A percentile compares a stretch with the other conserved stretches of the same genome.
These are phyloP conservation scores for Camellia japonica DNA, from an alignment of 148 eudicot species.

Conservation along the genomic window DNA sequence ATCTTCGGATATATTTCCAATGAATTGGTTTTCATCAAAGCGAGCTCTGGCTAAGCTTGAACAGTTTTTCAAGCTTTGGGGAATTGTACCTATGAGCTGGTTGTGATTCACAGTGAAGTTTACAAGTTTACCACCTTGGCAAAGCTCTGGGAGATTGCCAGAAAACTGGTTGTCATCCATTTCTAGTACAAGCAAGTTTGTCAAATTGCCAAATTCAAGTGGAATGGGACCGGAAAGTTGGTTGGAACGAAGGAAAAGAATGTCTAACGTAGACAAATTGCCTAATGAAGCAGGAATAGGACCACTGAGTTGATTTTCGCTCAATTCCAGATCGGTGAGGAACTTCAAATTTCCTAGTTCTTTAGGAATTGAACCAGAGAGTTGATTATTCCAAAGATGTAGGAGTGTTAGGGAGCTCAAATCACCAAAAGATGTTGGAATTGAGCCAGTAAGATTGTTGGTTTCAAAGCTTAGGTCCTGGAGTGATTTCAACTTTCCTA, in stretches of 20 bases:
- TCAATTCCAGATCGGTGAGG: no score
- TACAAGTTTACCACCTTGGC: constrained; percentile 22
- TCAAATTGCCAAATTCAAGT: constrained; percentile 20
- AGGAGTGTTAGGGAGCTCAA: no score
- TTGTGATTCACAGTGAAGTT: constrained; percentile 25
- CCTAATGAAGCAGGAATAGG: constrained; percentile 16
- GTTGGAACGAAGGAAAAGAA: constrained; percentile 22
- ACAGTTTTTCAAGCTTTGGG: constrained; percentile 29
- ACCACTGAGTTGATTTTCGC: constrained; percentile 12
- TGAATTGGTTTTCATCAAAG: constrained; percentile 27
- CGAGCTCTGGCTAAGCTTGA: constrained; percentile 15
- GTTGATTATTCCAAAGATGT: no score
- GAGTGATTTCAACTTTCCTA: no score
- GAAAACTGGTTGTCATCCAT: constrained; percentile 26
- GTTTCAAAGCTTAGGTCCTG: no score
- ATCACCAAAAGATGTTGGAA: no score
- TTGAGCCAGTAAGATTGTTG: no score
- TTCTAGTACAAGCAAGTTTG: constrained; percentile 13
- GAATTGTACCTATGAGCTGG: constrained; percentile 28
- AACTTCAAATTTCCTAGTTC: no score
- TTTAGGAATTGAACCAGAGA: no score
- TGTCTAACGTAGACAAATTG: constrained; percentile 6
- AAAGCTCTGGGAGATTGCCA: constrained; percentile 26
- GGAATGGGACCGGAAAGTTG: constrained; percentile 25
- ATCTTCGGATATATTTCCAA: constrained; percentile 16